A percentile compares a stretch with the other conserved stretches of the same genome.
Evolutionary conservation across 176 grass and related monocot genomes (phyloP).

Genomic region (Triticum timopheevii): DNA sequence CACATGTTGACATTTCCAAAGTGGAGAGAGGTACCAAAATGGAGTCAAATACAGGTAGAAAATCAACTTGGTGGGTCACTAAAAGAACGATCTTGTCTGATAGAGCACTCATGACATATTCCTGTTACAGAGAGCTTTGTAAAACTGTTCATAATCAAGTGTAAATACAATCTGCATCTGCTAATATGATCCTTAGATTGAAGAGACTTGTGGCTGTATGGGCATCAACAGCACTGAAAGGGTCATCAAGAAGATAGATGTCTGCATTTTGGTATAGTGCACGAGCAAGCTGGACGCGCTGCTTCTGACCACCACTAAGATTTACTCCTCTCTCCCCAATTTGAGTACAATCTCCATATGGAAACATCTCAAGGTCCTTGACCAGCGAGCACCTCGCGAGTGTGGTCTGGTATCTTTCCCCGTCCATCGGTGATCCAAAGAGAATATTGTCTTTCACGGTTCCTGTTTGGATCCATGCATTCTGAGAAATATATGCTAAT

Average conservation of each 20-base stretch:
- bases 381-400: slow-evolving; percentile 69
- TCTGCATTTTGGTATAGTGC: slow-evolving; percentile 88
- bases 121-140: slow-evolving; percentile 36
- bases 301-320: slow-evolving; percentile 97
- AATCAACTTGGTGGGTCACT: slow-evolving; percentile 97
- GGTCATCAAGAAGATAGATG: slow-evolving; percentile 90
- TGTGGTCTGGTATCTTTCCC: slow-evolving; percentile 67
- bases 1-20: not conserved
- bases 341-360: slow-evolving; percentile 72
- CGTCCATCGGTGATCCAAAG: slow-evolving; percentile 70
- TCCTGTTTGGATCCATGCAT: slow-evolving; percentile 92
- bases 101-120: slow-evolving; percentile 88
- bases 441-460: slow-evolving; percentile 88
- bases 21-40: slow-evolving; percentile 50
- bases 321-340: slow-evolving; percentile 94
- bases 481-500: slow-evolving; percentile 82
- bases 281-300: slow-evolving; percentile 88
- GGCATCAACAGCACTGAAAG: slow-evolving; percentile 96
- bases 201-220: slow-evolving; percentile 85
- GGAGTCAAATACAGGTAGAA: slow-evolving; percentile 75
- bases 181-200: slow-evolving; percentile 46
- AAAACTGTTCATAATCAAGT: not conserved
- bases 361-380: slow-evolving; percentile 78
- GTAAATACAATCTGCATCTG: not conserved
- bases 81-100: slow-evolving; percentile 78